Evolutionary conservation across 2,329 filamentous ascomycete genomes (phyloP), one percentile per base, ranked within the genome.

Genomic region (Metarhizium sp.): DNA sequence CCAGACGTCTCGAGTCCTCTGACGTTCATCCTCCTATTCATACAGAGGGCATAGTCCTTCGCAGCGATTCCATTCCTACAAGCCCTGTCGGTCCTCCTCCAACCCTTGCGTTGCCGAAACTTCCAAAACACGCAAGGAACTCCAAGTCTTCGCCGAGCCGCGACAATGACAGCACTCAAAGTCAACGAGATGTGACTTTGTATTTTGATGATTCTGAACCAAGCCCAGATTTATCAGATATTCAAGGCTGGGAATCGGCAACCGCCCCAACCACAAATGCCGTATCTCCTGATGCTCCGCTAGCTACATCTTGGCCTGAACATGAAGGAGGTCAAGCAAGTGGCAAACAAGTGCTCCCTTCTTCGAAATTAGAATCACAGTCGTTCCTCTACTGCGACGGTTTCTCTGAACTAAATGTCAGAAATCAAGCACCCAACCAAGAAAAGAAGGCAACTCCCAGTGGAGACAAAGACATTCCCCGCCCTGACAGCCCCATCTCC

Each of bases 401-500:
- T 45, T 56, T 52, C 45, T 42, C 56, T n/a, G 42, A 48, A n/a
- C 34, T 36, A 7, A 38, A 30, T 20, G 20, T 29, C 40, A 13
- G 25, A 29, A 42, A 46, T 11, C 50, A 40, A 14, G 38, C 8
- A 16, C 14, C 51, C 6, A 30, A 50, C 2, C 45, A 49, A 8
- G 52, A 55, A 36, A 52, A 30, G 2, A 56, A 60, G 34, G 58
- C 61, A 40, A 34, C 18, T 16, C 55, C 56, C 25, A 47, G 59
- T 45, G 59, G 56, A 11, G 66, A 62, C 18, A 57, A 61, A 8
- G 63, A 64, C n/a, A 52, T 74, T 6, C 70, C 73, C 6, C 67
- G 73, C 25, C 73, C 75, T 2, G 74, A 77, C 52, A 73, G 71
- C 55, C 70, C 69, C 34, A 68, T 73, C 52, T 72, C 71, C 0